A percentile compares a stretch with the other conserved stretches of the same genome.
These are phyloP conservation scores for Ormosia semicastrata DNA, from an alignment of 306 rosid genomes.

Conservation along the genomic window DNA sequence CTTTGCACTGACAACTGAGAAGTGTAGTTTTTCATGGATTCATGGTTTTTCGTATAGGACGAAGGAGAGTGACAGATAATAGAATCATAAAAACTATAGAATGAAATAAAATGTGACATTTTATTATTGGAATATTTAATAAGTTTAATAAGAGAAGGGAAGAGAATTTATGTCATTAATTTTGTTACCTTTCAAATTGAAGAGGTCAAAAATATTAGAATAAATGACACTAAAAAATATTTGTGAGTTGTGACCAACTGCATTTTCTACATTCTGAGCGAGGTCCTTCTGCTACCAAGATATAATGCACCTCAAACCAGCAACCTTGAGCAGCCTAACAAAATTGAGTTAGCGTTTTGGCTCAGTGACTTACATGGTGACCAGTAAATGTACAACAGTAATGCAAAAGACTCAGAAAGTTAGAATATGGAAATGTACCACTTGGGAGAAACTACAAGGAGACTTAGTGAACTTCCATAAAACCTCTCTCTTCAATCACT, in stretches of 20 bases:
- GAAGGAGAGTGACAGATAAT: no score
- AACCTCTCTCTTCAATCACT: slow-evolving; percentile 34
- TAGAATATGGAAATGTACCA: slow-evolving; percentile 40
- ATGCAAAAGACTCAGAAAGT: slow-evolving; percentile 1
- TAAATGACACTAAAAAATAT: no score
- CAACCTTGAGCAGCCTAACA: slow-evolving; percentile 31
- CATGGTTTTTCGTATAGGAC: no score
- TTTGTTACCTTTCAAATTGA: no score
- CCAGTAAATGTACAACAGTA: neutral
- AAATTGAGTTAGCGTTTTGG: neutral
- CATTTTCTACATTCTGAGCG: slow-evolving; percentile 24
- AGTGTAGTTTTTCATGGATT: no score
- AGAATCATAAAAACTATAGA: no score
- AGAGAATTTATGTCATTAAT: no score
- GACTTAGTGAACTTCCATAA: slow-evolving; percentile 36
- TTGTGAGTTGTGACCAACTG: neutral
- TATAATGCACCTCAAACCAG: slow-evolving; percentile 29
- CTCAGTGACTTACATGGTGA: slow-evolving; percentile 4
- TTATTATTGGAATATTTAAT: no score
- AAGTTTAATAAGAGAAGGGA: no score
- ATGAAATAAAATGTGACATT: no score
- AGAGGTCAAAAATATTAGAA: no score
- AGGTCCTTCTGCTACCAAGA: slow-evolving; percentile 26
- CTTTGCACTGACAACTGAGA: no score
- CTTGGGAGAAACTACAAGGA: slow-evolving; percentile 33